Conservation (phyloP, 148 eudicot species). For the Nepenthes mirabilis region DNA sequence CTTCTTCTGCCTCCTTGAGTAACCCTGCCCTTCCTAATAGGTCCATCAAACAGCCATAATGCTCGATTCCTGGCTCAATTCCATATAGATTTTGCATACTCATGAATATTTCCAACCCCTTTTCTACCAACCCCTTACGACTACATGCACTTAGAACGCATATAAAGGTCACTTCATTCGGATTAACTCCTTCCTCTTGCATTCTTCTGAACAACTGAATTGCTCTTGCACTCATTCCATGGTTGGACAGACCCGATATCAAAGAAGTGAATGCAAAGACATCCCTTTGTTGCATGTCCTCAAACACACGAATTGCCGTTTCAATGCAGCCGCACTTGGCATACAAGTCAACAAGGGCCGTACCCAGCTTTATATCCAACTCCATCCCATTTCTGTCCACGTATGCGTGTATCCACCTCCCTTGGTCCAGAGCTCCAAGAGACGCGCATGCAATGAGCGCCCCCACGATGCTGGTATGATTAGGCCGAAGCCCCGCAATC, state of each 20-base stretch:
- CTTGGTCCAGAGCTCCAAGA: slow-evolving; percentile 62
- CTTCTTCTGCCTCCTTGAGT: slow-evolving; percentile 38
- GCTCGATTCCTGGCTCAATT: slow-evolving; percentile 40
- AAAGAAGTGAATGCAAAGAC: slow-evolving; percentile 49
- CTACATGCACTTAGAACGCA: slow-evolving; percentile 47
- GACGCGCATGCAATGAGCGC: slow-evolving; percentile 50
- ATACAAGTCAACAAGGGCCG: slow-evolving; percentile 72
- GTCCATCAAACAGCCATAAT: slow-evolving; percentile 61
- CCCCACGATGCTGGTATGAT: slow-evolving; percentile 44
- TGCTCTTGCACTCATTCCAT: slow-evolving; percentile 36
- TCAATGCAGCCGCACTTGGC: slow-evolving; percentile 63
- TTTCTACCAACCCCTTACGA: slow-evolving; percentile 41
- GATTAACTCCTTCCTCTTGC: slow-evolving; percentile 34
- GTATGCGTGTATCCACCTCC: slow-evolving; percentile 62
- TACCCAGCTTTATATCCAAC: slow-evolving; percentile 41
- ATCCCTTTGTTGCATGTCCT: slow-evolving; percentile 35
- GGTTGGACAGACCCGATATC: slow-evolving; percentile 59
- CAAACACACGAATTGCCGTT: slow-evolving; percentile 35
- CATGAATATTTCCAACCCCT: slow-evolving; percentile 44
- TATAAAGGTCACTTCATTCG: slow-evolving; percentile 48
- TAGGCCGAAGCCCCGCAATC: slow-evolving; percentile 36
- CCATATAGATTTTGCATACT: slow-evolving; percentile 36
- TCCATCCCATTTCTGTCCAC: slow-evolving; percentile 27
- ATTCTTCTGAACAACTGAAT: slow-evolving; percentile 39
- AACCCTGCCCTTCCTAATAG: slow-evolving; percentile 57